These are phyloP conservation scores for Smittium culicis DNA, from an alignment of 371 early-diverging fungal species.

Conservation along the genomic window DNA sequence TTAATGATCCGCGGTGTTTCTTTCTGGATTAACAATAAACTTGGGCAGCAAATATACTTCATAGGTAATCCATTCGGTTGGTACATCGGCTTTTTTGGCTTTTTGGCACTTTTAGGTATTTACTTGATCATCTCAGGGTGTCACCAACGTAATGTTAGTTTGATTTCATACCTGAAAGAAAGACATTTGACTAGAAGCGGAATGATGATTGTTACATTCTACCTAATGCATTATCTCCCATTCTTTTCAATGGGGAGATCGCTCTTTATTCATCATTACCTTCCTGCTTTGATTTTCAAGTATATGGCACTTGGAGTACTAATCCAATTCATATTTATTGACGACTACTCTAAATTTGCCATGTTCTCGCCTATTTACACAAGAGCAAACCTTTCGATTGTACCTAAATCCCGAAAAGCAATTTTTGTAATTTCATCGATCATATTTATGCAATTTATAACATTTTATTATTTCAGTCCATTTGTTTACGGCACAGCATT, in stretches of 20 bases:
- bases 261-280: conserved; percentile 93
- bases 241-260: conserved; percentile 88
- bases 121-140: not conserved
- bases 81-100: conserved; percentile 18
- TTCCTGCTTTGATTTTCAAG: conserved; percentile 80
- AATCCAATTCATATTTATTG: conserved; percentile 51
- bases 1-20: conserved; percentile 79
- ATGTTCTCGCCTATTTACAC: conserved; percentile 37
- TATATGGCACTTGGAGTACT: conserved; percentile 56
- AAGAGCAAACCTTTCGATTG: conserved; percentile 36
- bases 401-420: conserved; percentile 33
- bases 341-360: conserved; percentile 21
- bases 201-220: not conserved
- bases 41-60: conserved; percentile 81
- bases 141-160: not conserved
- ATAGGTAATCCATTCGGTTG: conserved; percentile 92
- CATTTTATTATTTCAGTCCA: conserved; percentile 25
- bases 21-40: conserved; percentile 70
- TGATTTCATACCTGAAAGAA: not conserved
- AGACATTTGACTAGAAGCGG: conserved; percentile 4
- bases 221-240: conserved; percentile 55
- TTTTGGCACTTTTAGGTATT: not conserved
- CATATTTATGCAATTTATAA: not conserved
- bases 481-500: conserved; percentile 71
- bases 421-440: not conserved